phyloP scores from a whole-genome alignment of 257 asterid species.

The Coffea eugenioides region DNA sequence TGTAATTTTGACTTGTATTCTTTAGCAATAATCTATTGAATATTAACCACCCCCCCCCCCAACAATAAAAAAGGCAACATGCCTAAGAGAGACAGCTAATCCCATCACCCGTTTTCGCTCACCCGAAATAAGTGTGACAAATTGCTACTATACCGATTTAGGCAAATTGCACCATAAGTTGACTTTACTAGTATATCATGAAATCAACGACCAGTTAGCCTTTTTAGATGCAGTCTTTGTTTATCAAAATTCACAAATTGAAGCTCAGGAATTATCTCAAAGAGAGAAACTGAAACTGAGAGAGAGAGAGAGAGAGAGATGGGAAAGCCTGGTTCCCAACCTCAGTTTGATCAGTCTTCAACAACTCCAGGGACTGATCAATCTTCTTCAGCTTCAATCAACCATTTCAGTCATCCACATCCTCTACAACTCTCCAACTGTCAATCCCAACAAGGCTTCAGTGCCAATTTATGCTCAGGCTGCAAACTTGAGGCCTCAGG shows the following conservation, averaged over 20 bases:
- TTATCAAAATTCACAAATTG: not conserved
- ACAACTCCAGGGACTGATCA: not conserved
- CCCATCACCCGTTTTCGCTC: not conserved
- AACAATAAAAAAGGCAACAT: no score
- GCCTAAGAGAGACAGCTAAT: no score
- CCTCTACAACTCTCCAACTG: slow-evolving; percentile 34
- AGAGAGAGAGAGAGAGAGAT: slow-evolving; percentile 4
- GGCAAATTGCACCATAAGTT: not conserved
- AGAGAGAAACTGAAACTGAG: not conserved
- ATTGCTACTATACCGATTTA: not conserved
- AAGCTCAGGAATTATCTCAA: not conserved
- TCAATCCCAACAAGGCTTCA: slow-evolving; percentile 10
- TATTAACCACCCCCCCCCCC: no score
- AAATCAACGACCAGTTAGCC: not conserved
- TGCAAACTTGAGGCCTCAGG: slow-evolving; percentile 41
- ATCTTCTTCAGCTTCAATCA: slow-evolving; percentile 22
- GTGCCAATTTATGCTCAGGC: slow-evolving; percentile 33
- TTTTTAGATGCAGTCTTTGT: not conserved
- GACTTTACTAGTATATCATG: not conserved
- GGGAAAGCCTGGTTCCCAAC: slow-evolving; percentile 19
- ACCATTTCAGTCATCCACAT: slow-evolving; percentile 63
- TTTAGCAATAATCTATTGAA: no score
- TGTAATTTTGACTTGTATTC: no score
- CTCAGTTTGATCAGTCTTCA: not conserved
- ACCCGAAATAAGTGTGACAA: not conserved